Conservation (phyloP, 2,329 filamentous ascomycete genomes). For the Emmonsiellopsis sp. region DNA sequence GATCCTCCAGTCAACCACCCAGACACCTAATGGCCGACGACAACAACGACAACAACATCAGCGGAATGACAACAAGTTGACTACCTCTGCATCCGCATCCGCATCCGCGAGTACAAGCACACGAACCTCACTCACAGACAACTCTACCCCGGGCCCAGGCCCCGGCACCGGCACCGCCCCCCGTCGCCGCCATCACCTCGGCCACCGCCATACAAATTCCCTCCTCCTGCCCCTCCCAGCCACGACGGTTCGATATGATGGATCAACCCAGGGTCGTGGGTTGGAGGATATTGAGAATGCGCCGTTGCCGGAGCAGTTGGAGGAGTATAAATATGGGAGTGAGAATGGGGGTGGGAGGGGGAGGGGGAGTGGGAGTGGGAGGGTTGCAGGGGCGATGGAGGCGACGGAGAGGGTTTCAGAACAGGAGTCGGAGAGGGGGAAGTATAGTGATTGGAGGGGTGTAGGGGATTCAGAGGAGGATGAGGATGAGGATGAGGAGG, state of each 20-base stretch:
- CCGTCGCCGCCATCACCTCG: neutral
- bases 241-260: neutral
- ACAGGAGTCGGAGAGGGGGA: neutral
- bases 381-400: neutral
- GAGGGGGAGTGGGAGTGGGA: neutral
- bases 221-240: neutral
- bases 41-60: too few species aligned
- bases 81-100: too few species aligned
- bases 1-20: too few species aligned
- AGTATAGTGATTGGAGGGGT: neutral
- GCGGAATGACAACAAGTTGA: too few species aligned
- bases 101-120: too few species aligned
- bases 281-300: conserved; percentile 1
- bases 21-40: too few species aligned
- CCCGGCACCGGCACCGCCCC: neutral
- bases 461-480: neutral
- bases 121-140: neutral
- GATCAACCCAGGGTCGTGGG: neutral
- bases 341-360: neutral
- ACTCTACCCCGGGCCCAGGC: neutral
- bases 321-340: neutral
- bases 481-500: neutral
- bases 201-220: neutral
- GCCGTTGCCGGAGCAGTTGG: neutral
- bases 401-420: neutral